Evolutionary conservation across 2,329 filamentous ascomycete genomes (phyloP), one percentile per base, ranked within the genome.

Genomic region (Ambrosiella xylebori): DNA sequence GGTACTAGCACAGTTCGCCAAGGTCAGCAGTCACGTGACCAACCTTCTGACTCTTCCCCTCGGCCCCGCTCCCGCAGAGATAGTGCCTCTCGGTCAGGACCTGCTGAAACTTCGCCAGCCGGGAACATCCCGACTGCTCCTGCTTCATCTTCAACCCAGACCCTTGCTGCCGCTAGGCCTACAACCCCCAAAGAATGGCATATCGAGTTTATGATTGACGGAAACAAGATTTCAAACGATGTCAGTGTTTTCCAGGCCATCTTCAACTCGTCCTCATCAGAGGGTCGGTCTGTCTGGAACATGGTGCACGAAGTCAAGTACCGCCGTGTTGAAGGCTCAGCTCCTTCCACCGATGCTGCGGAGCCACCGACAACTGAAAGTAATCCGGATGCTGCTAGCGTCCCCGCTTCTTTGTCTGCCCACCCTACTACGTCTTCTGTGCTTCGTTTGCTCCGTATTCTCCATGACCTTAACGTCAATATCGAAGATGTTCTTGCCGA

Each of bases 201-300:
- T 65, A 89, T 98, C 61, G 88, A 97, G 66, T 98, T 98, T 70
- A 90, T 81, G 63, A 79, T 97, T 54, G 85, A 94, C 62, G 85
- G 79, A 57, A 88, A 89, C 68, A 78, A 86, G 1, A 85, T 98
- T 60, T 77, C 86, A 0, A 93, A 90, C 64, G 90, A 97, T 65
- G 96, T 88, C 0, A 98, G 93, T 0, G 91, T 98, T 58, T 98
- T 97, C 66, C 85, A 91, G 53, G 93, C 93, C 38, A 88, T 97
- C 7, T 88, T 96, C 66, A 86, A 81, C 66, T 45, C 52, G 12
- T 49, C 47, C 7, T 41, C 19, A 3, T 45, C 47, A 17, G 59
- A 61, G 17, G 71, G 67, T 58, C 81, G 88, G 51, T 91, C 85
- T 62, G 83, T 97, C 11, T 98, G 91, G 91, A 90, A 88, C 45